These are phyloP conservation scores for Fusarium musae DNA, from an alignment of 2,329 filamentous ascomycete genomes.

Conservation along the genomic window DNA sequence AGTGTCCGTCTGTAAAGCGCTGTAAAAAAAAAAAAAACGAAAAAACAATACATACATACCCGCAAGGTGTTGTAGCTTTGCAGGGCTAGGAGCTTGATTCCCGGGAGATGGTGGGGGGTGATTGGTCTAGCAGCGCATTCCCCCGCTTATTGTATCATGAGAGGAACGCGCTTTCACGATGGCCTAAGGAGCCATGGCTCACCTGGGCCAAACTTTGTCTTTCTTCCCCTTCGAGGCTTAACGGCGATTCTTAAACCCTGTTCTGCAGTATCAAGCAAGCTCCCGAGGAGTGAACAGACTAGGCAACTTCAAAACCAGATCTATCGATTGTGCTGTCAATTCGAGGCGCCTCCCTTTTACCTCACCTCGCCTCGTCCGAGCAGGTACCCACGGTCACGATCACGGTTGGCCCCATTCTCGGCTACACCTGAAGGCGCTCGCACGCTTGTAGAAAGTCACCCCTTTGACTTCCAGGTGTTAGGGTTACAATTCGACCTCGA, in stretches of 20 bases:
- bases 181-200: constrained; percentile 35
- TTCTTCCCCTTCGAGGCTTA: constrained; percentile 40
- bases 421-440: constrained; percentile 19
- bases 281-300: background rate
- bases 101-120: constrained; percentile 36
- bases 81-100: constrained; percentile 40
- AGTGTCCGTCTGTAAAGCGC: constrained; percentile 7
- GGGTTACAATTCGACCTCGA: constrained; percentile 8
- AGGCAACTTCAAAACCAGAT: background rate
- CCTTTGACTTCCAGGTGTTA: constrained; percentile 17
- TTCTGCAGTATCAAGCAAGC: constrained; percentile 16
- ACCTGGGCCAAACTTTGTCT: constrained; percentile 42
- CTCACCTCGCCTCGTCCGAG: constrained; percentile 10
- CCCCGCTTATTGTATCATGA: constrained; percentile 56
- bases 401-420: constrained; percentile 27
- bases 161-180: constrained; percentile 44
- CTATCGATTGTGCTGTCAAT: constrained; percentile 16
- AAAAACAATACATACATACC: constrained; percentile 9
- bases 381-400: constrained; percentile 31
- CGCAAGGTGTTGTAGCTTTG: constrained; percentile 35
- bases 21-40: constrained; percentile 6
- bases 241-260: constrained; percentile 34
- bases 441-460: constrained; percentile 11
- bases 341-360: background rate
- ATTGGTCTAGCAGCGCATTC: constrained; percentile 47